These are phyloP conservation scores for Coniella lustricola DNA, from an alignment of 2,329 filamentous ascomycete species.

Conservation along the genomic window DNA sequence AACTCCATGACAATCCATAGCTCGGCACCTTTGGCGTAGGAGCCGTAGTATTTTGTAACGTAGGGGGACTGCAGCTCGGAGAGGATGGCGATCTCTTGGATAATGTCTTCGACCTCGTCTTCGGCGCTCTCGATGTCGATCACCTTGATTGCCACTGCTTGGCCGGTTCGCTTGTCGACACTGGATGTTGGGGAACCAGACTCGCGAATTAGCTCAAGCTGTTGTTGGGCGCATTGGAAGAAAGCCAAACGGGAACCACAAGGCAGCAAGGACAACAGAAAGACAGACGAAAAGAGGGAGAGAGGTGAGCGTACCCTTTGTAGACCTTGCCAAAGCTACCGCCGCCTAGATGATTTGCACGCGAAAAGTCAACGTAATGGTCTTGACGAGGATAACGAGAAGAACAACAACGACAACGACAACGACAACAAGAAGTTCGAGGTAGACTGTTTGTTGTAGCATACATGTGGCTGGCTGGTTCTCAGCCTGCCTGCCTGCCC, in stretches of 20 bases:
- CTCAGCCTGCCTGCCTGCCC: too few relatives aligned
- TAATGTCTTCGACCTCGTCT: constrained; percentile 98
- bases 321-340: constrained; percentile 98
- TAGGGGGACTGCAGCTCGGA: constrained; percentile 94
- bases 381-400: constrained; percentile 3
- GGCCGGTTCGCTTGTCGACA: constrained; percentile 86
- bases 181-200: constrained; percentile 35
- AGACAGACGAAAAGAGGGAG: background rate
- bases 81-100: constrained; percentile 95
- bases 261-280: background rate
- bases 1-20: constrained; percentile 99
- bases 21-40: constrained; percentile 90
- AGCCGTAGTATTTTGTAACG: constrained; percentile 96
- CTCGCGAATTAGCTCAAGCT: constrained; percentile 10
- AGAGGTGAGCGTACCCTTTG: constrained; percentile 64
- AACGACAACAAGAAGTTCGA: too few relatives aligned
- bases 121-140: constrained; percentile 99
- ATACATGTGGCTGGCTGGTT: too few relatives aligned
- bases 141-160: constrained; percentile 94
- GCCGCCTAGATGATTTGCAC: constrained; percentile 54
- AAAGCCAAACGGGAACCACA: constrained; percentile 7
- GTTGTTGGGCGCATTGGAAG: too few relatives aligned
- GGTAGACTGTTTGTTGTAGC: too few relatives aligned
- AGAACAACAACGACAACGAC: too few relatives aligned
- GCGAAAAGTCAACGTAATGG: constrained; percentile 20